Percentiles rank a stretch among this genome's conserved stretches.
Evolutionary conservation across 2,329 filamentous ascomycete species (phyloP).

Genomic region (Orbilia javanica): DNA sequence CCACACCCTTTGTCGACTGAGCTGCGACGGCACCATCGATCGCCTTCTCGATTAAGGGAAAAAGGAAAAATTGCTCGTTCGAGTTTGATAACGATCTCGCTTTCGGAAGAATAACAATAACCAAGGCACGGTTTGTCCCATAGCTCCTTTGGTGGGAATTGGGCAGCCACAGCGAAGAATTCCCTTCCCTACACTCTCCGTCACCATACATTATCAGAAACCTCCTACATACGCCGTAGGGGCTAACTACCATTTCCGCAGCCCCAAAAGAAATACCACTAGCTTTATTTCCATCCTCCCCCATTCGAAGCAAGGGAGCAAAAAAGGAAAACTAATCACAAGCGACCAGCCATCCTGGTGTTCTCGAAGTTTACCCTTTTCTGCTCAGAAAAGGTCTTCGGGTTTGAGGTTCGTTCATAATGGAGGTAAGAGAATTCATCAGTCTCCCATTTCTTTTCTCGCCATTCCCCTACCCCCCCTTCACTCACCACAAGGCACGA

Average conservation of each 20-base stretch:
- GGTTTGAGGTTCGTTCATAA: slow-evolving; percentile 55
- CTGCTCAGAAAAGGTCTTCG: slow-evolving; percentile 44
- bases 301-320: slow-evolving; percentile 38
- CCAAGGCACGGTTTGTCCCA: slow-evolving; percentile 38
- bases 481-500: slow-evolving; percentile 16
- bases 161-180: slow-evolving; percentile 52
- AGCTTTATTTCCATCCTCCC: slow-evolving; percentile 25
- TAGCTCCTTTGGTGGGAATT: slow-evolving; percentile 43
- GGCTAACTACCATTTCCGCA: slow-evolving; percentile 51
- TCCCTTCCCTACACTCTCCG: slow-evolving; percentile 43
- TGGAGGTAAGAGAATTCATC: slow-evolving; percentile 56
- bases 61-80: slow-evolving; percentile 19
- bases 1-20: slow-evolving; percentile 14
- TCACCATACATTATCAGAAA: slow-evolving; percentile 57
- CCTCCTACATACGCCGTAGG: slow-evolving; percentile 49
- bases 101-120: slow-evolving; percentile 53
- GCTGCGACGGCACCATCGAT: slow-evolving; percentile 23
- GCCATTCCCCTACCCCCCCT: slow-evolving; percentile 19
- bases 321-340: slow-evolving; percentile 45
- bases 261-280: slow-evolving; percentile 46
- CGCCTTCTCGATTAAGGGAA: slow-evolving; percentile 28
- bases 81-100: slow-evolving; percentile 40
- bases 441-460: slow-evolving; percentile 22
- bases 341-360: slow-evolving; percentile 50
- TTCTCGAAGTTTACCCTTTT: slow-evolving; percentile 57